Conservation (phyloP, 306 rosid species). For the Cucumis melo region DNA sequence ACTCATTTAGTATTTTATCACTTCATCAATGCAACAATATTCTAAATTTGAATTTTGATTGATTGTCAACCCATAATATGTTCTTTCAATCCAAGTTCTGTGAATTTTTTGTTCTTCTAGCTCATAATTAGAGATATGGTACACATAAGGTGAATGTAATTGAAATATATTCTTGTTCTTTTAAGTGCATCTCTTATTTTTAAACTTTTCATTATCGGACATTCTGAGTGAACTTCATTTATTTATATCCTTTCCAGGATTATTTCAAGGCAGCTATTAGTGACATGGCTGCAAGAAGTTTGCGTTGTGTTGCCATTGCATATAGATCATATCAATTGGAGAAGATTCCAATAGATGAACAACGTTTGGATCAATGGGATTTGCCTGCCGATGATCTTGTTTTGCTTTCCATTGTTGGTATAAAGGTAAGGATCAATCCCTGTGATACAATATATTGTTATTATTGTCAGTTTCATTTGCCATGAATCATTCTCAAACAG, state of each 20-base stretch:
- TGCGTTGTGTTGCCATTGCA: conserved; percentile 94
- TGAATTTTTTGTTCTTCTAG: background rate
- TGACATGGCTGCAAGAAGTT: conserved; percentile 81
- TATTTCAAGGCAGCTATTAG: conserved; percentile 48
- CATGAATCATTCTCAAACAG: background rate
- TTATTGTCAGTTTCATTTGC: background rate
- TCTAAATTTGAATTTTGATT: background rate
- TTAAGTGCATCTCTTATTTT: background rate
- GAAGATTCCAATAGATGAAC: conserved; percentile 56
- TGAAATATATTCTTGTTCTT: background rate
- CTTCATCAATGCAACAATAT: background rate
- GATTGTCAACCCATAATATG: background rate
- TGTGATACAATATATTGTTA: background rate
- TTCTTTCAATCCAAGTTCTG: background rate
- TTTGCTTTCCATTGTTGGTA: conserved; percentile 89
- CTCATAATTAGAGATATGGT: background rate
- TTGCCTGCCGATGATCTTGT: conserved; percentile 74
- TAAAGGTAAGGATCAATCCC: conserved; percentile 47
- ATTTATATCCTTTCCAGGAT: conserved; percentile 28
- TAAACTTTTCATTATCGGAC: background rate
- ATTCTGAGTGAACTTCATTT: background rate
- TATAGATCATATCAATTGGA: conserved; percentile 56
- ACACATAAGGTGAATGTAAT: background rate
- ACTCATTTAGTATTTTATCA: background rate
- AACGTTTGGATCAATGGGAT: conserved; percentile 52